These are phyloP conservation scores for Musa acuminata DNA, from an alignment of 176 grass and related monocot species.

Conservation along the genomic window DNA sequence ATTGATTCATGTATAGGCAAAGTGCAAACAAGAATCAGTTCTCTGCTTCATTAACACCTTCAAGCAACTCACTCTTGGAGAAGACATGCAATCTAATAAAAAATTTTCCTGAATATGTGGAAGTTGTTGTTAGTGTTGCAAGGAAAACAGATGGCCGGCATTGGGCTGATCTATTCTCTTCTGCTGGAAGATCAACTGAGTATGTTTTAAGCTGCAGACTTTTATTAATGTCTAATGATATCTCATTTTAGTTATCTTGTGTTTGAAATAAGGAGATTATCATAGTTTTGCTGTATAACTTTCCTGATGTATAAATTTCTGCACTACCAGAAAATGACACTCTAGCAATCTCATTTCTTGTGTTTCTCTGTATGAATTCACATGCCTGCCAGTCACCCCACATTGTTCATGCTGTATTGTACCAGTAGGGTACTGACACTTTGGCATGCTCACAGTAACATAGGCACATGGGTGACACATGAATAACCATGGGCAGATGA, in stretches of 20 bases:
- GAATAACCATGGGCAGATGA: not conserved
- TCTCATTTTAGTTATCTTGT: not conserved
- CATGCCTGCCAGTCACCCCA: too few species aligned
- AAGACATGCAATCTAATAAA: conserved; percentile 78
- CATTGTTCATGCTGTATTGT: too few species aligned
- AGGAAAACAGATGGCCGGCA: conserved; percentile 98
- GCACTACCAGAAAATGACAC: not conserved
- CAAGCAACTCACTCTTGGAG: conserved; percentile 71
- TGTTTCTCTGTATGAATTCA: not conserved
- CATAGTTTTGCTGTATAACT: not conserved
- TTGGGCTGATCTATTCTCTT: conserved; percentile 90
- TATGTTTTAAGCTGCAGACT: conserved; percentile 28
- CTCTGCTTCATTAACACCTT: conserved; percentile 27
- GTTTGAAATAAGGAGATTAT: not conserved
- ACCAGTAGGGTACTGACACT: too few species aligned
- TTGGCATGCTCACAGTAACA: not conserved
- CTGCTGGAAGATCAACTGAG: conserved; percentile 93
- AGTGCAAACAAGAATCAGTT: conserved; percentile 65
- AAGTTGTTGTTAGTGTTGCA: conserved; percentile 98
- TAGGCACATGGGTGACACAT: not conserved
- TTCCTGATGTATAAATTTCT: not conserved
- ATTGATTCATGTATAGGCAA: conserved; percentile 49
- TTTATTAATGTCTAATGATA: conserved; percentile 10
- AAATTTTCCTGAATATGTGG: conserved; percentile 94
- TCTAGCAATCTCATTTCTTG: not conserved